Conservation (phyloP, 192 early-diverging fungal species). For the Linnemannia zychae region DNA sequence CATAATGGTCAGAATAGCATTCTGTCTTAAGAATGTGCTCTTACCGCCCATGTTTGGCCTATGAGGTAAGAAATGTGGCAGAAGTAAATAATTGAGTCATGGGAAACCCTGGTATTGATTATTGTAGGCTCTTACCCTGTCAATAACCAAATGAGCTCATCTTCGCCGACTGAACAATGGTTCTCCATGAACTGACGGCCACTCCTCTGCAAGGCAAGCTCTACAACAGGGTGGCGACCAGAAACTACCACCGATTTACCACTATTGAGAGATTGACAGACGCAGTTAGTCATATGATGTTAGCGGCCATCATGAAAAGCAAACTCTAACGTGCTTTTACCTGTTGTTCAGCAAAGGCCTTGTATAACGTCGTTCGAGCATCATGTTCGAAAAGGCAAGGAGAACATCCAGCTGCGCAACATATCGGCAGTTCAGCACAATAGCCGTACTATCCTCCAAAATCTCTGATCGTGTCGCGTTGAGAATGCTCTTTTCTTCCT, state of each 20-base stretch:
- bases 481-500: conserved; percentile 47
- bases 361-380: conserved; percentile 63
- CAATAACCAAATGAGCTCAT: conserved; percentile 56
- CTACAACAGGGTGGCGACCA: conserved; percentile 75
- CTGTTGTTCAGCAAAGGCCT: conserved; percentile 64
- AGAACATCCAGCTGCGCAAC: conserved; percentile 80
- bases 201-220: conserved; percentile 61
- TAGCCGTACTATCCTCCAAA: conserved; percentile 64
- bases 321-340: conserved; percentile 16
- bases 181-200: conserved; percentile 69
- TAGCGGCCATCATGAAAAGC: background rate
- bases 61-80: background rate
- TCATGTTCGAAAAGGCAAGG: conserved; percentile 71
- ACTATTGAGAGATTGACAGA: conserved; percentile 2
- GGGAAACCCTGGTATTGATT: background rate
- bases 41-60: conserved; percentile 71
- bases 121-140: conserved; percentile 52
- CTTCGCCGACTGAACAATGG: conserved; percentile 63
- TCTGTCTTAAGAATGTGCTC: conserved; percentile 66
- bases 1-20: conserved; percentile 64
- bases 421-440: conserved; percentile 71
- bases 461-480: conserved; percentile 44
- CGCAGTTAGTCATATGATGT: background rate
- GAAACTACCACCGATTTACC: conserved; percentile 34
- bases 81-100: background rate